Conservation (phyloP, 257 asterid genomes). For the Verbascum thapsus region DNA sequence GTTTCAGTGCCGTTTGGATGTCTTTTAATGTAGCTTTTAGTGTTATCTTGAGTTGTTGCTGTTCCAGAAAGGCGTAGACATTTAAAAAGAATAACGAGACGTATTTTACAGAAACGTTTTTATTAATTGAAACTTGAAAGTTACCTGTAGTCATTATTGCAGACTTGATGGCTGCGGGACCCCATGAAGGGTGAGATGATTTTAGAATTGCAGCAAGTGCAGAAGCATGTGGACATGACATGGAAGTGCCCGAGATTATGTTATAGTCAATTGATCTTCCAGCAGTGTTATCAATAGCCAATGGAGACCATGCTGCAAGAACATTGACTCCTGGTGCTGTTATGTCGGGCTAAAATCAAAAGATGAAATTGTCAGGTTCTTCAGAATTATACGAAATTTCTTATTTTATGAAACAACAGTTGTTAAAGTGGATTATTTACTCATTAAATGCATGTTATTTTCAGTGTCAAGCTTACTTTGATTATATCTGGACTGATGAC, state of each 20-base stretch:
- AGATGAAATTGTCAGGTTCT: slow-evolving; percentile 18
- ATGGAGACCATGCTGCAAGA: slow-evolving; percentile 72
- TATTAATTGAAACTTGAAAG: no score
- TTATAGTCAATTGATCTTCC: slow-evolving; percentile 48
- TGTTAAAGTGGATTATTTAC: neutral
- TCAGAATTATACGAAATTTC: neutral
- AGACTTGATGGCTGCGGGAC: slow-evolving; percentile 67
- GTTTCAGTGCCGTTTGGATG: slow-evolving; percentile 46
- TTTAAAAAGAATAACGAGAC: neutral
- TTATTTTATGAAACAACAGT: slow-evolving; percentile 5
- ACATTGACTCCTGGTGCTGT: slow-evolving; percentile 64
- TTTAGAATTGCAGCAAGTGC: slow-evolving; percentile 61
- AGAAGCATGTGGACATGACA: slow-evolving; percentile 69
- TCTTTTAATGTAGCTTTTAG: slow-evolving; percentile 40
- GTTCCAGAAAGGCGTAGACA: slow-evolving; percentile 6
- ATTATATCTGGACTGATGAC: slow-evolving; percentile 58
- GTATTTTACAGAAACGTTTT: no score
- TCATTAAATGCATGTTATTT: neutral
- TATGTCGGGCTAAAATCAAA: slow-evolving; percentile 55
- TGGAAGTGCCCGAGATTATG: slow-evolving; percentile 63
- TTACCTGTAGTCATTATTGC: slow-evolving; percentile 72
- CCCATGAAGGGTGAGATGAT: slow-evolving; percentile 58
- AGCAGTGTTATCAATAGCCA: slow-evolving; percentile 38
- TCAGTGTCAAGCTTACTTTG: slow-evolving; percentile 35
- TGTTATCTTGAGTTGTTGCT: slow-evolving; percentile 52